A percentile compares a stretch with the other conserved stretches of the same genome.
Evolutionary conservation across 2,329 filamentous ascomycete species (phyloP).

Genomic region (Microdochium trichocladiopsis): DNA sequence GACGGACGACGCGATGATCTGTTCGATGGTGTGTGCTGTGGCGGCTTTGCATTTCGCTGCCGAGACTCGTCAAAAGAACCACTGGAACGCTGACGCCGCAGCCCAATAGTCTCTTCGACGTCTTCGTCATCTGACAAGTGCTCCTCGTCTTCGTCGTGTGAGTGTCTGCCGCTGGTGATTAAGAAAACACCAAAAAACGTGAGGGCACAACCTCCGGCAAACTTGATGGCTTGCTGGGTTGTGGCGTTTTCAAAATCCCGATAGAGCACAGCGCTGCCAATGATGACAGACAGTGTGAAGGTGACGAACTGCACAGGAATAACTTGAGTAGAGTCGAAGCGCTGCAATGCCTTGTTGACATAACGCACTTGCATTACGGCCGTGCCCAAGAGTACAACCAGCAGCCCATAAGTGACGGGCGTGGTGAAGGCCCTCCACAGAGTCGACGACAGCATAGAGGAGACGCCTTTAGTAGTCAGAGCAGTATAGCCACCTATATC

Average conservation of each 20-base stretch:
- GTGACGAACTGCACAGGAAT: conserved; percentile 97
- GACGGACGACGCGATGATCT: conserved; percentile 39
- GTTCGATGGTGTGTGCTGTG: conserved; percentile 7
- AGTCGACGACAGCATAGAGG: conserved; percentile 87
- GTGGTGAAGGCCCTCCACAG: conserved; percentile 85
- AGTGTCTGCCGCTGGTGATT: conserved; percentile 77
- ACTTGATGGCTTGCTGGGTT: conserved; percentile 67
- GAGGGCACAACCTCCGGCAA: conserved; percentile 80
- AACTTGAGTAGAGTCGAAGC: conserved; percentile 95
- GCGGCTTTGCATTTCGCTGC: conserved; percentile 9
- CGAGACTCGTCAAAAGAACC: conserved; percentile 21
- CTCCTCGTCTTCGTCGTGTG: conserved; percentile 50
- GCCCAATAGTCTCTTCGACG: conserved; percentile 56
- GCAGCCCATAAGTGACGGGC: conserved; percentile 82
- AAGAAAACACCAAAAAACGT: conserved; percentile 97
- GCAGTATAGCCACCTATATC: conserved; percentile 87
- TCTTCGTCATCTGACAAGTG: conserved; percentile 46
- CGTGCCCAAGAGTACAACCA: conserved; percentile 71
- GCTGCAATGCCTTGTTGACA: conserved; percentile 78
- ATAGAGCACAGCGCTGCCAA: conserved; percentile 89
- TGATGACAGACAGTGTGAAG: conserved; percentile 91
- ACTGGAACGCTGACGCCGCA: conserved; percentile 36
- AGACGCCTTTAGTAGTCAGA: conserved; percentile 90
- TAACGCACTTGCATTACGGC: conserved; percentile 97
- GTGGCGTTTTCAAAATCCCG: conserved; percentile 87